Evolutionary conservation across 371 early-diverging fungal species (phyloP), one percentile per base, ranked within the genome.

Genomic region (Syncephalastrum racemosum): DNA sequence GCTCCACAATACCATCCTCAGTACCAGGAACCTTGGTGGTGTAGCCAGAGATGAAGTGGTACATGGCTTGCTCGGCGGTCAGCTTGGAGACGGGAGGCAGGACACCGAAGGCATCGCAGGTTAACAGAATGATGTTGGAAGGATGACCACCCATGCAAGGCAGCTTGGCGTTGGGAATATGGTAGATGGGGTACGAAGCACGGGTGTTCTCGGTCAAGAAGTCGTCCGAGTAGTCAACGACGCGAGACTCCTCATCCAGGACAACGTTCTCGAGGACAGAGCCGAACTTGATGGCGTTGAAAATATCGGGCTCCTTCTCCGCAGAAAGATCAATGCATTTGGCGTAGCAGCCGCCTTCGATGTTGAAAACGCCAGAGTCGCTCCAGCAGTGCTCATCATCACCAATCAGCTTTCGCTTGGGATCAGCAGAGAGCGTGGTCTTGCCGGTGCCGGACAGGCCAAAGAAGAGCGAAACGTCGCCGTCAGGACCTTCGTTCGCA

Each of bases 301-400:
- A 97, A 73, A 96, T 97, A 71, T 97, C 96, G 58, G 97, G 97
- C 68, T 97, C 97, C 86, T 95, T 96, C 63, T 93, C 94, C 43
- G 83, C 85, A 12, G 92, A 91, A 36, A 97, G 80, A 62, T 92
- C 93, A 66, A 97, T 92, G 74, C 89, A 87, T 78, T 97, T 97
- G 64, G 97, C 97, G 71, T 97, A 97, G 77, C 97, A 97, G 19
- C 97, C 97, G 54, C 97, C 97, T 79, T 97, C 97, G 64, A 97
- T 95, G 73, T 91, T 96, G 87, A 97, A 97, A 56, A 95, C 80
- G 58, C 96, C 96, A 27, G 87, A 78, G 63, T 95, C 92, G 27
- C 87, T 85, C 96, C 97, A 97, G 78, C 95, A 95, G 82, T 97
- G 97, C 77, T 97, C 97, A 73, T 97, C 97, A 73, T 97, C 97